Evolutionary conservation across 306 rosid genomes (phyloP).

Genomic region (Cotoneaster glaucophyllus): DNA sequence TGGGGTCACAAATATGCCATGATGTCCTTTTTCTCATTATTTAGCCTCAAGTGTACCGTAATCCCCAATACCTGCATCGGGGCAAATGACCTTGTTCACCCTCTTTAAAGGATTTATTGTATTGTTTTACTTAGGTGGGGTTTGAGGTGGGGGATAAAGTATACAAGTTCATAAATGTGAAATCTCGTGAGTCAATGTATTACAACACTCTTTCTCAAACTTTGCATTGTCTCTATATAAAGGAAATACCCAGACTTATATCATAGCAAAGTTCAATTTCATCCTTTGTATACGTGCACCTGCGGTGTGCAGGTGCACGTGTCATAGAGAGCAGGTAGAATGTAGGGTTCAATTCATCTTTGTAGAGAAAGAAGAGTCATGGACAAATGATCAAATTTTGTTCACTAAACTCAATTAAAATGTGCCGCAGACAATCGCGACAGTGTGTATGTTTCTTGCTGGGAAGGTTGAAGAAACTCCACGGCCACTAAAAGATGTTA

Average conservation of each 20-base stretch:
- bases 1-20: not conserved
- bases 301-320: not conserved
- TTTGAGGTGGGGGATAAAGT: not conserved
- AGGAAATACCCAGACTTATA: not conserved
- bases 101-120: not conserved
- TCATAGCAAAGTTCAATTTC: not conserved
- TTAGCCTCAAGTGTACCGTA: not conserved
- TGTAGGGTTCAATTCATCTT: not conserved
- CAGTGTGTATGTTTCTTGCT: constrained; percentile 98
- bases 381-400: constrained; percentile 5
- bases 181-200: not conserved
- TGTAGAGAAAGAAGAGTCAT: not conserved
- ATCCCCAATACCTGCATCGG: not conserved
- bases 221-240: not conserved
- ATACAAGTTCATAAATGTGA: not conserved
- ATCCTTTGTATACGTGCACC: not conserved
- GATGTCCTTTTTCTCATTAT: not conserved
- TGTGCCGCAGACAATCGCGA: constrained; percentile 84
- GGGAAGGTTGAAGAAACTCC: constrained; percentile 99
- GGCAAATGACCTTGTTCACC: not conserved
- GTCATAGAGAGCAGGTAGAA: not conserved
- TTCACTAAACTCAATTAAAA: constrained; percentile 22
- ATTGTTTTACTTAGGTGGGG: not conserved
- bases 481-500: constrained; percentile 91
- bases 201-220: not conserved